Conservation (phyloP, 192 early-diverging fungal species). For the Thamnidium elegans region DNA sequence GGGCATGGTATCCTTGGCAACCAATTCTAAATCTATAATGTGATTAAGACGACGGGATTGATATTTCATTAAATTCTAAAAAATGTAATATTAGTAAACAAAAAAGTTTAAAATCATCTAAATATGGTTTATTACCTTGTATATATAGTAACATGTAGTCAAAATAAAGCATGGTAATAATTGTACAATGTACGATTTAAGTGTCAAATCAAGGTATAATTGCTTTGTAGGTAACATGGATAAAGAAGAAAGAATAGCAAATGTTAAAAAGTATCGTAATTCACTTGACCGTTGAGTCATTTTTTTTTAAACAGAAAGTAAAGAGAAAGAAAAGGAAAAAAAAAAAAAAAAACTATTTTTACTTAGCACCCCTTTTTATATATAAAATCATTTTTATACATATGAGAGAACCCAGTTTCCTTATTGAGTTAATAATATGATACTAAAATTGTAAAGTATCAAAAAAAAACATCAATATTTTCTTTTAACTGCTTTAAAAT, state of each 20-base stretch:
- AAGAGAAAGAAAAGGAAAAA: slow-evolving; percentile 4
- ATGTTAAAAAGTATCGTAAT: background rate
- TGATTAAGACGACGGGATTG: no score
- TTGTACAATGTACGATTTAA: background rate
- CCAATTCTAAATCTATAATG: no score
- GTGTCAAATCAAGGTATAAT: background rate
- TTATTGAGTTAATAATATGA: no score
- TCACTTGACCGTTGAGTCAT: background rate
- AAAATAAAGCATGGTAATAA: background rate
- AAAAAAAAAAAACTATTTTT: slow-evolving; percentile 7
- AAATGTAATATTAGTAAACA: background rate
- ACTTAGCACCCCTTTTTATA: slow-evolving; percentile 10
- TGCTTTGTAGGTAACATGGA: no score
- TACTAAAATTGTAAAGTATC: no score
- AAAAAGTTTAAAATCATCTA: background rate
- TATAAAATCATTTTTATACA: no score
- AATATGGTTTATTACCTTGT: slow-evolving; percentile 3
- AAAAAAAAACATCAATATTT: no score
- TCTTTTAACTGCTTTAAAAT: no score
- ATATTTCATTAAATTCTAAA: no score
- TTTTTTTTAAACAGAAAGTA: background rate
- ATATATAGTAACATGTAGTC: background rate
- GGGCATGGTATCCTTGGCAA: no score
- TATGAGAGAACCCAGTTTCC: no score
- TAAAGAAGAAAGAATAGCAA: background rate